These are phyloP conservation scores for Arthroderma sp. DNA, from an alignment of 2,329 filamentous ascomycete species.

Conservation along the genomic window DNA sequence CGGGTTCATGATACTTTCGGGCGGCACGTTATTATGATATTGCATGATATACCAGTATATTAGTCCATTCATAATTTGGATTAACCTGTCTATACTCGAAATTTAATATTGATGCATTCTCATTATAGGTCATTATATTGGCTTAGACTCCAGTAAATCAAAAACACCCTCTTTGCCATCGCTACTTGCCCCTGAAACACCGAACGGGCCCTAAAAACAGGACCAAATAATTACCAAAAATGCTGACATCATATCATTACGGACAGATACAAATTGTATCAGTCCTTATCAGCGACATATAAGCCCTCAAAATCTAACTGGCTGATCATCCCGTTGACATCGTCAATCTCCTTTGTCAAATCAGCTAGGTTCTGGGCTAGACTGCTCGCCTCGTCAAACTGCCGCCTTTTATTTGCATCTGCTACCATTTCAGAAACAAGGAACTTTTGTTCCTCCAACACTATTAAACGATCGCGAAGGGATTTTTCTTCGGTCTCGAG, in stretches of 20 bases:
- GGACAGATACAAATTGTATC: neutral
- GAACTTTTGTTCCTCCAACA: slow-evolving; percentile 84
- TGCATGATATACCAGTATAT: no score
- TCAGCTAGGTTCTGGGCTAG: slow-evolving; percentile 71
- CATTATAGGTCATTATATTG: no score
- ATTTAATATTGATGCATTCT: no score
- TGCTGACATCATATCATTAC: neutral
- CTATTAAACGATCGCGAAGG: slow-evolving; percentile 62
- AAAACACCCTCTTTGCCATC: no score
- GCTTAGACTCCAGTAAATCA: no score
- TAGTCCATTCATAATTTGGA: no score
- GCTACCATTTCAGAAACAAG: slow-evolving; percentile 77
- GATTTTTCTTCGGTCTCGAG: slow-evolving; percentile 76
- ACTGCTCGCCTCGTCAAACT: slow-evolving; percentile 77
- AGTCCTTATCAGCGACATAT: slow-evolving; percentile 22
- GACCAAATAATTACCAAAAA: neutral
- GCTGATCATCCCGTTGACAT: slow-evolving; percentile 50
- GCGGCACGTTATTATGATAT: no score
- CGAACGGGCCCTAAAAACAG: no score
- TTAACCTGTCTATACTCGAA: no score
- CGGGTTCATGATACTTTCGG: no score
- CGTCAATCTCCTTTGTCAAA: slow-evolving; percentile 62
- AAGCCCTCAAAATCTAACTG: slow-evolving; percentile 50
- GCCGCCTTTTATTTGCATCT: slow-evolving; percentile 58
- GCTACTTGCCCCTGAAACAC: no score